phyloP scores from a whole-genome alignment of 2,329 filamentous ascomycete genomes.

The Colletotrichum musicola region DNA sequence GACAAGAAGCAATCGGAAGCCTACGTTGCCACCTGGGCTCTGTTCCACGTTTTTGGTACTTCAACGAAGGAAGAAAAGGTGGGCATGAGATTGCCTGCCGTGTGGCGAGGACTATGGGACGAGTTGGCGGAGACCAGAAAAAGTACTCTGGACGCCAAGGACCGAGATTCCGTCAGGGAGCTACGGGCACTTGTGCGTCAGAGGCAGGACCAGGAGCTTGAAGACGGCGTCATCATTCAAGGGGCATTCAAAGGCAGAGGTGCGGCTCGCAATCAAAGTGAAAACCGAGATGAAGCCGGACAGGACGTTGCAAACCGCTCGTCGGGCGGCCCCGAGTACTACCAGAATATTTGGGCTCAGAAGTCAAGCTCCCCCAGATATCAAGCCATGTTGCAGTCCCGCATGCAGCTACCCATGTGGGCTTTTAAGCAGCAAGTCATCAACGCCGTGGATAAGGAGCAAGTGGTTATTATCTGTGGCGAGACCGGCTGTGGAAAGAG shows the following conservation, averaged over 20 bases:
- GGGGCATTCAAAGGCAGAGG: constrained; percentile 78
- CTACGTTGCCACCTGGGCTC: constrained; percentile 82
- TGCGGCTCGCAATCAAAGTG: constrained; percentile 58
- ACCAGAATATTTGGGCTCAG: constrained; percentile 70
- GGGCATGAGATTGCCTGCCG: constrained; percentile 79
- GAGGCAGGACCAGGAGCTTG: constrained; percentile 76
- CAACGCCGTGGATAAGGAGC: constrained; percentile 80
- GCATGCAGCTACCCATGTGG: constrained; percentile 91
- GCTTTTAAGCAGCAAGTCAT: constrained; percentile 84
- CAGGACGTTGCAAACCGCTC: constrained; percentile 58
- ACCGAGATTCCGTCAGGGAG: constrained; percentile 76
- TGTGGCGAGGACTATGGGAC: constrained; percentile 88
- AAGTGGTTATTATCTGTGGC: constrained; percentile 93
- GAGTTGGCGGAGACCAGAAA: constrained; percentile 82
- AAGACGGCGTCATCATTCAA: constrained; percentile 81
- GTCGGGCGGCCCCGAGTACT: constrained; percentile 59
- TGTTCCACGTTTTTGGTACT: constrained; percentile 85
- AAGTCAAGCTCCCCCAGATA: constrained; percentile 72
- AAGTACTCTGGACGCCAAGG: constrained; percentile 74
- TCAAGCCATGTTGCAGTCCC: constrained; percentile 81
- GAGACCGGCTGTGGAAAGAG: constrained; percentile 98
- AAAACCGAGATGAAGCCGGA: constrained; percentile 61
- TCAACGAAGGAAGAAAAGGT: constrained; percentile 89
- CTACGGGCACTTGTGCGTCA: constrained; percentile 79
- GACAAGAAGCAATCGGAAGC: constrained; percentile 86